Evolutionary conservation across 2,329 filamentous ascomycete genomes (phyloP).

Genomic region (Aspergillus pseudoglaucus): DNA sequence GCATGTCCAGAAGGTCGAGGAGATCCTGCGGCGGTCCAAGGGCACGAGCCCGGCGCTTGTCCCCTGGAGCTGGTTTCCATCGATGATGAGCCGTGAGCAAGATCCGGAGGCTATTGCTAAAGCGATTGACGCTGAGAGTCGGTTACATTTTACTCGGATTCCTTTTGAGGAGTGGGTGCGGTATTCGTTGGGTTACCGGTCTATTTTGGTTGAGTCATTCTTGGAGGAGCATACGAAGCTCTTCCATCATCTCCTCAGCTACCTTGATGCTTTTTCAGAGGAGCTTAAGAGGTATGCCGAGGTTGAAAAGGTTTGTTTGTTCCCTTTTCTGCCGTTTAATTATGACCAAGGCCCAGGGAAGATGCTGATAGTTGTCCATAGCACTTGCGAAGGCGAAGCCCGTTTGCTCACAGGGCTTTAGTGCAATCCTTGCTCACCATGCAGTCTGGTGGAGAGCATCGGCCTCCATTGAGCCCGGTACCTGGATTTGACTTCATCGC

Average conservation of each 20-base stretch:
- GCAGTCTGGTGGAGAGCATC: constrained; percentile 8
- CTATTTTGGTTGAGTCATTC: constrained; percentile 32
- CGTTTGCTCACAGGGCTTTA: constrained; percentile 33
- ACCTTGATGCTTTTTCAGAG: constrained; percentile 27
- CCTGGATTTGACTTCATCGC: constrained; percentile 32
- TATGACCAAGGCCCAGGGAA: background rate
- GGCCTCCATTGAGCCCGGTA: constrained; percentile 7
- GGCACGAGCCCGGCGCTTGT: constrained; percentile 13
- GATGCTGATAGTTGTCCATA: constrained; percentile 8
- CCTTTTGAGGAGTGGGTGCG: constrained; percentile 36
- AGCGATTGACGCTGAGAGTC: constrained; percentile 33
- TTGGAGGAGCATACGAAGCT: constrained; percentile 32
- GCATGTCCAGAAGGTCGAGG: constrained; percentile 34
- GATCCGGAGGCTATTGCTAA: constrained; percentile 23
- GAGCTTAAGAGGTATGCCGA: constrained; percentile 26
- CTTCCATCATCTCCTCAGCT: constrained; percentile 26
- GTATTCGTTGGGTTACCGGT: constrained; percentile 31
- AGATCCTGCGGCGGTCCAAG: constrained; percentile 30
- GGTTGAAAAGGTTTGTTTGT: constrained; percentile 29
- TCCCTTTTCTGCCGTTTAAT: background rate
- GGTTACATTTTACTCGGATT: constrained; percentile 33
- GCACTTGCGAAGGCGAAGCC: constrained; percentile 30
- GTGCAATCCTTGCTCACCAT: constrained; percentile 23
- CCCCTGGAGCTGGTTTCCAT: constrained; percentile 34
- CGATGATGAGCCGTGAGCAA: constrained; percentile 11